These are phyloP conservation scores for Beverwykella pulmonaria DNA, from an alignment of 495 filamentous ascomycete genomes.

Conservation along the genomic window DNA sequence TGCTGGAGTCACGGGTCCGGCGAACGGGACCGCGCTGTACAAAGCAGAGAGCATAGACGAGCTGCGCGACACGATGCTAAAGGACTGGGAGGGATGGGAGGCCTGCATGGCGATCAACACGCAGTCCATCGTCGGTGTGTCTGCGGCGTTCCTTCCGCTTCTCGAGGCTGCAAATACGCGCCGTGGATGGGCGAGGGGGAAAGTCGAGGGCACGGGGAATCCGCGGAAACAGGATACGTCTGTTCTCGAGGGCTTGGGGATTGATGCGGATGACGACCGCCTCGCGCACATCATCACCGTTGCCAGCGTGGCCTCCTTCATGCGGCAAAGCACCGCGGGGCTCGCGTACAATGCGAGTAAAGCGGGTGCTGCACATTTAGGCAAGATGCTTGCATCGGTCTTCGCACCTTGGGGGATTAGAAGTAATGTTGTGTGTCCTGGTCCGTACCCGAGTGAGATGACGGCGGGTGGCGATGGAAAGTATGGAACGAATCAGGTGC, in stretches of 20 bases:
- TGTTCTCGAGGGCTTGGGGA: background rate
- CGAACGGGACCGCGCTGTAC: conserved; percentile 20
- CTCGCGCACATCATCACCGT: conserved; percentile 46
- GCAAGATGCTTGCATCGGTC: conserved; percentile 44
- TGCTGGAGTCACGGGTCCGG: conserved; percentile 35
- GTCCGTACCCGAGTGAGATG: conserved; percentile 66
- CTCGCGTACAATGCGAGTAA: conserved; percentile 45
- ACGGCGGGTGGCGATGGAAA: conserved; percentile 51
- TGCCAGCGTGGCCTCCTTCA: conserved; percentile 42
- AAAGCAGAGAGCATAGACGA: conserved; percentile 21
- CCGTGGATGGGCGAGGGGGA: conserved; percentile 34
- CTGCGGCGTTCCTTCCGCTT: conserved; percentile 38
- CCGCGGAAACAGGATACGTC: conserved; percentile 20
- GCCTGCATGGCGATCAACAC: conserved; percentile 35
- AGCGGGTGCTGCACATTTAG: conserved; percentile 42
- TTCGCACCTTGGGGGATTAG: conserved; percentile 45
- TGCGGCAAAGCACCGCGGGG: conserved; percentile 37
- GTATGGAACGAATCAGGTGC: conserved; percentile 53
- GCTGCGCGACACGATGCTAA: conserved; percentile 29
- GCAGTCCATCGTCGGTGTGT: conserved; percentile 35
- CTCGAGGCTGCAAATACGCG: conserved; percentile 39
- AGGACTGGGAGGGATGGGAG: conserved; percentile 32
- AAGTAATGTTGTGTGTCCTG: conserved; percentile 41
- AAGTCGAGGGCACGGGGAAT: conserved; percentile 15
- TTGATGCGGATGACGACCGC: conserved; percentile 34